These are phyloP conservation scores for Rutstroemia sp. DNA, from an alignment of 2,329 filamentous ascomycete genomes.

Conservation along the genomic window DNA sequence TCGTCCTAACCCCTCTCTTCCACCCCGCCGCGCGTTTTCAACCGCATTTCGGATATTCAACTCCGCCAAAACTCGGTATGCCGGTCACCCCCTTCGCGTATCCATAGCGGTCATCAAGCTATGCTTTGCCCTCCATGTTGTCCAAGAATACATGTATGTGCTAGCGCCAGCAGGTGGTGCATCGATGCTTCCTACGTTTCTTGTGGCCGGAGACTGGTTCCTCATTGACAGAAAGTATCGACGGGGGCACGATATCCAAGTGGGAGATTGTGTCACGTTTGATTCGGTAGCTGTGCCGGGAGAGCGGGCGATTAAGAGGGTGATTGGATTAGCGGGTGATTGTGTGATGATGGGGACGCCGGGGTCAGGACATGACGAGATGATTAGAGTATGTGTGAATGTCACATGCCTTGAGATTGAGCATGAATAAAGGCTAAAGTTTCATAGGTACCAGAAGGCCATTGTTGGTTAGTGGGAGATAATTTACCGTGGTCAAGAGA, in stretches of 20 bases:
- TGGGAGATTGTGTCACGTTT: constrained; percentile 83
- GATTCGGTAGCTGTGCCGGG: constrained; percentile 61
- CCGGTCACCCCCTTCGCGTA: constrained; percentile 33
- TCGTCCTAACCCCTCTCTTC: neutral
- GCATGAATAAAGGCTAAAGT: neutral
- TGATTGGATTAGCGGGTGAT: constrained; percentile 42
- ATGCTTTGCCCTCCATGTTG: constrained; percentile 42
- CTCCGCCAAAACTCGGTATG: constrained; percentile 11
- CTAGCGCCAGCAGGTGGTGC: constrained; percentile 58
- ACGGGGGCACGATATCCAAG: constrained; percentile 55
- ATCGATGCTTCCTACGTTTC: constrained; percentile 85
- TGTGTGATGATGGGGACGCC: constrained; percentile 63
- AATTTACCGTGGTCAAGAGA: constrained; percentile 80
- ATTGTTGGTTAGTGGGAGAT: constrained; percentile 88
- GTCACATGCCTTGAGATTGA: neutral
- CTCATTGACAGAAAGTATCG: constrained; percentile 61
- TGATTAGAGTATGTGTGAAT: constrained; percentile 49
- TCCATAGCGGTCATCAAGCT: constrained; percentile 40
- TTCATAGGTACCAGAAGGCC: constrained; percentile 72
- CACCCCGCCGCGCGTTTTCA: constrained; percentile 1
- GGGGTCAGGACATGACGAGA: constrained; percentile 32
- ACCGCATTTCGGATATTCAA: constrained; percentile 2
- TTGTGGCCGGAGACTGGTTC: constrained; percentile 58
- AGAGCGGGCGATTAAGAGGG: constrained; percentile 63
- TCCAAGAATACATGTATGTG: constrained; percentile 53